Percentiles rank a stretch among this genome's conserved stretches.
These are phyloP conservation scores for Citrullus mucosospermus DNA, from an alignment of 306 rosid species.

Conservation along the genomic window DNA sequence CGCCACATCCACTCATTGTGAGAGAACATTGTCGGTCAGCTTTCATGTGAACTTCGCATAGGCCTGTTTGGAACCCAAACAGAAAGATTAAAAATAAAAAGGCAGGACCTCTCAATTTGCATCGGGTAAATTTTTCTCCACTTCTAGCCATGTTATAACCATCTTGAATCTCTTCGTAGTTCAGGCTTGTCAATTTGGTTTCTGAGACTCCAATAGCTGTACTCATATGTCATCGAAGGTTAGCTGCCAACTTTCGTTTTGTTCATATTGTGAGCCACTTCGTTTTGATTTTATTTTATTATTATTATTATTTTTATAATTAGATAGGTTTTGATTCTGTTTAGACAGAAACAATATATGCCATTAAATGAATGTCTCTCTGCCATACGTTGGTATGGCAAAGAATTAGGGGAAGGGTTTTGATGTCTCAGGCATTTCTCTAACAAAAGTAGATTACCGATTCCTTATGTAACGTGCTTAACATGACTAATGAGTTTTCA, in stretches of 20 bases:
- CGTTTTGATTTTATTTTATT: not conserved
- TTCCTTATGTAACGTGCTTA: not conserved
- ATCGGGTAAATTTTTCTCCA: not conserved
- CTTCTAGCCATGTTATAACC: not conserved
- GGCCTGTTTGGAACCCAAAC: not conserved
- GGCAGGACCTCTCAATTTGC: not conserved
- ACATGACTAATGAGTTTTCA: not conserved
- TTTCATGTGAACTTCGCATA: not conserved
- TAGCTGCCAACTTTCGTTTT: not conserved
- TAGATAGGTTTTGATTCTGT: not conserved
- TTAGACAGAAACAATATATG: not conserved
- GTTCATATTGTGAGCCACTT: not conserved
- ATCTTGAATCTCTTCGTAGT: not conserved
- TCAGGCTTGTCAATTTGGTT: not conserved
- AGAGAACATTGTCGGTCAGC: not conserved
- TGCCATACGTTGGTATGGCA: not conserved
- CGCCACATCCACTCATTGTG: not conserved
- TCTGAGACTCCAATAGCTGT: not conserved
- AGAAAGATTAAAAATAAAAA: not conserved
- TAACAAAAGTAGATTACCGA: not conserved
- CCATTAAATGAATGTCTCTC: constrained; percentile 1
- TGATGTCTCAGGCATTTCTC: not conserved
- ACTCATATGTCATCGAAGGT: not conserved
- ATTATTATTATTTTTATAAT: not conserved
- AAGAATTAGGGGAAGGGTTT: not conserved